A percentile compares a stretch with the other conserved stretches of the same genome.
Conservation (phyloP, 352 stramenopile genomes). For the Phytophthora palmivora region DNA sequence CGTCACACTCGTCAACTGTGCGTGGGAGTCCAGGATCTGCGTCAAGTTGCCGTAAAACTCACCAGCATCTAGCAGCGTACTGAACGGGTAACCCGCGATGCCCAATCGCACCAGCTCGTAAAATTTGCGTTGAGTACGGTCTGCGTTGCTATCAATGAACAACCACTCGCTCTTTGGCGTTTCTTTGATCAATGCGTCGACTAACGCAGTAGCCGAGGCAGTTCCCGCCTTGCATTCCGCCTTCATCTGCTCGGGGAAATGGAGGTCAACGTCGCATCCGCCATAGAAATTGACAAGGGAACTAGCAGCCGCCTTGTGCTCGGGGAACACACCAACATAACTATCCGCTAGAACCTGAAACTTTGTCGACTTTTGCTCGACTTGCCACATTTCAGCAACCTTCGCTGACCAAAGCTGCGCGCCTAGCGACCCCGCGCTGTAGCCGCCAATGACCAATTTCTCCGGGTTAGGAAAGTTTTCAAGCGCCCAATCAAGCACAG, state of each 20-base stretch:
- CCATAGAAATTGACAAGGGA: conserved; percentile 60
- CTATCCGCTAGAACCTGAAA: conserved; percentile 56
- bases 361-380: conserved; percentile 48
- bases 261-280: conserved; percentile 45
- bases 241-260: conserved; percentile 26
- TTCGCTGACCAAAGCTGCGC: conserved; percentile 47
- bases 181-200: conserved; percentile 40
- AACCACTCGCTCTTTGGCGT: conserved; percentile 46
- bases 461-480: conserved; percentile 64
- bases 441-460: conserved; percentile 53
- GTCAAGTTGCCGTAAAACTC: conserved; percentile 50
- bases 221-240: conserved; percentile 40
- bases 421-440: conserved; percentile 57
- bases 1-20: conserved; percentile 21
- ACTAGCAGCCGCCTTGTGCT: conserved; percentile 29
- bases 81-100: conserved; percentile 54
- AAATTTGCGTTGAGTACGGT: conserved; percentile 56
- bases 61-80: conserved; percentile 33
- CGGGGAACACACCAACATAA: conserved; percentile 58
- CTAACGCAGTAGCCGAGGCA: conserved; percentile 36
- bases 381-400: conserved; percentile 53
- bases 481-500: conserved; percentile 59
- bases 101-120: conserved; percentile 51
- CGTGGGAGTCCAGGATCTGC: conserved; percentile 53
- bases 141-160: conserved; percentile 55